Percentiles rank a stretch among this genome's conserved stretches.
Evolutionary conservation across 768 basidiomycete genomes (phyloP).

Genomic region (Naganishia friedmannii): DNA sequence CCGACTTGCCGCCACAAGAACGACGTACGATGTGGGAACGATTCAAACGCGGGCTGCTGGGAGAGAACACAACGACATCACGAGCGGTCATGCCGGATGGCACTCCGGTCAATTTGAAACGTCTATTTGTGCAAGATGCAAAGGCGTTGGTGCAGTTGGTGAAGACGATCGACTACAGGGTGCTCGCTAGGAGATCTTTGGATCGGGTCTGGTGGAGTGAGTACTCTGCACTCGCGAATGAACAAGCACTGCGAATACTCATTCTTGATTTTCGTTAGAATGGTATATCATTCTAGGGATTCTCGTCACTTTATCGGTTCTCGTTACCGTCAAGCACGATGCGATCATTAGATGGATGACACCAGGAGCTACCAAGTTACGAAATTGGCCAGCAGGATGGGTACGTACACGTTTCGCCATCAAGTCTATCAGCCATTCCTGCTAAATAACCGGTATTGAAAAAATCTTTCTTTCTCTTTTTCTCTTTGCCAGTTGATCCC

Average conservation of each 20-base stretch:
- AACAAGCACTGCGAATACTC: background rate
- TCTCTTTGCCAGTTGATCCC: conserved; percentile 22
- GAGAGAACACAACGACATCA: background rate
- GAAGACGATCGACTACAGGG: background rate
- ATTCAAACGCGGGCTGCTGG: background rate
- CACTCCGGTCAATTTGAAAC: background rate
- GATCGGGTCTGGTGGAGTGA: conserved; percentile 3
- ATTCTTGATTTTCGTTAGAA: conserved; percentile 25
- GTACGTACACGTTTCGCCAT: conserved; percentile 28
- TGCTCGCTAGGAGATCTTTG: background rate
- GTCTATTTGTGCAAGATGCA: background rate
- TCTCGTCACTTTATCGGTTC: conserved; percentile 38
- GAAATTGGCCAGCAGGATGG: conserved; percentile 46
- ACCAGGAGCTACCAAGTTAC: conserved; percentile 37
- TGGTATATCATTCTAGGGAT: conserved; percentile 45
- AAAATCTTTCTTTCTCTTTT: background rate
- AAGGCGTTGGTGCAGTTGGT: background rate
- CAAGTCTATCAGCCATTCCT: too few species aligned
- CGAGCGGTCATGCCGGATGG: background rate
- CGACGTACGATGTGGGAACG: background rate
- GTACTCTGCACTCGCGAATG: background rate
- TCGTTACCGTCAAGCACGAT: conserved; percentile 43
- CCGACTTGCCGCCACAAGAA: background rate
- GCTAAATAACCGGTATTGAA: too few species aligned
- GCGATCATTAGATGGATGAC: conserved; percentile 39